Percentiles rank a stretch among this genome's conserved stretches.
Conservation (phyloP, 352 stramenopile genomes). For the Globisporangium okanoganense region DNA sequence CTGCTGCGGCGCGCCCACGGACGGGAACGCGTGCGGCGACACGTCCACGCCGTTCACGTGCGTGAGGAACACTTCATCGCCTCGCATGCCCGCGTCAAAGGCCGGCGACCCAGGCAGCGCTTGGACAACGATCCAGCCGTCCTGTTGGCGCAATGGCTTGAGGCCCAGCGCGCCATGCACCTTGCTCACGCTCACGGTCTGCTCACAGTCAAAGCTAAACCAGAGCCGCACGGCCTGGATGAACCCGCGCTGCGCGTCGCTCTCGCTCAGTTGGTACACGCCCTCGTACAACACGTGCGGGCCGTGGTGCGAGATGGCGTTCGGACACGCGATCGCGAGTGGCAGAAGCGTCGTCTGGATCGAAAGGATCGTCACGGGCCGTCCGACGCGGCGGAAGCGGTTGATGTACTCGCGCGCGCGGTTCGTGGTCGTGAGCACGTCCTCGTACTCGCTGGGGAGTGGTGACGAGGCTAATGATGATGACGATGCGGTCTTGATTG, state of each 20-base stretch:
- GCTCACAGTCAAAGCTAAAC: slow-evolving; percentile 81
- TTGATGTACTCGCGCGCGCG: slow-evolving; percentile 65
- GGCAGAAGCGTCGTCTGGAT: slow-evolving; percentile 63
- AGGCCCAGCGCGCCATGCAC: slow-evolving; percentile 57
- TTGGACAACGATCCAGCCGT: slow-evolving; percentile 76
- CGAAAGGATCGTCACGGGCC: slow-evolving; percentile 64
- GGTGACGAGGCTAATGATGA: background rate
- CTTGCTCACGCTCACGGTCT: slow-evolving; percentile 80
- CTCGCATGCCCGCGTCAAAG: slow-evolving; percentile 70
- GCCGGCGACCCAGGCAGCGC: slow-evolving; percentile 55
- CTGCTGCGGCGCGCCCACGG: slow-evolving; percentile 29
- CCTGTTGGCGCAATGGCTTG: slow-evolving; percentile 70
- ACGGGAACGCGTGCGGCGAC: slow-evolving; percentile 63
- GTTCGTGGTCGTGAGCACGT: slow-evolving; percentile 61
- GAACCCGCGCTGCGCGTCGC: slow-evolving; percentile 49
- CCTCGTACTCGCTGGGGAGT: slow-evolving; percentile 42
- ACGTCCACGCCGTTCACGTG: slow-evolving; percentile 80
- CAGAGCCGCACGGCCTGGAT: slow-evolving; percentile 68
- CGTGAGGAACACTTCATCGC: slow-evolving; percentile 73
- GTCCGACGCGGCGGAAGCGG: slow-evolving; percentile 45
- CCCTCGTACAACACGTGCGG: slow-evolving; percentile 55
- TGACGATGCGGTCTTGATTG: slow-evolving; percentile 26
- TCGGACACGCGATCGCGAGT: slow-evolving; percentile 55
- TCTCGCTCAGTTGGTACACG: slow-evolving; percentile 50
- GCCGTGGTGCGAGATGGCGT: slow-evolving; percentile 58